These are phyloP conservation scores for Citrus unshiu DNA, from an alignment of 345 rosid species.

Conservation along the genomic window DNA sequence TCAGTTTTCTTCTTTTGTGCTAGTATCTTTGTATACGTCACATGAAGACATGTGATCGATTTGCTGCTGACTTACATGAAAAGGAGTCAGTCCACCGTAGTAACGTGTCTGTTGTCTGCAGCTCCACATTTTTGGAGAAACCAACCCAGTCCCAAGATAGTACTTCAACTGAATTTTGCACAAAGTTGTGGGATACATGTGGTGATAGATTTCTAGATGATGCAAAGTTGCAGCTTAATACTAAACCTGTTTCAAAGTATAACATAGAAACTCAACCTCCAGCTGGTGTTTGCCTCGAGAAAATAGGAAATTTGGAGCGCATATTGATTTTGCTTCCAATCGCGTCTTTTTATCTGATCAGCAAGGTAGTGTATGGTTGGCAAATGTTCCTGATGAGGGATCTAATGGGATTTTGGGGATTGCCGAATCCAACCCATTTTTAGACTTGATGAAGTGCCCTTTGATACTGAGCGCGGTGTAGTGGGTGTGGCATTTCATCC, in stretches of 20 bases:
- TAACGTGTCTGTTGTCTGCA: slow-evolving; percentile 21
- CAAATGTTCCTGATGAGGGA: slow-evolving; percentile 50
- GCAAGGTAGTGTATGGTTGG: slow-evolving; percentile 52
- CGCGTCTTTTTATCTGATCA: slow-evolving; percentile 53
- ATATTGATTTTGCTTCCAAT: slow-evolving; percentile 49
- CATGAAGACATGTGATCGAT: slow-evolving; percentile 18
- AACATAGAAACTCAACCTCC: slow-evolving; percentile 7
- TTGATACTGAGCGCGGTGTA: slow-evolving; percentile 26
- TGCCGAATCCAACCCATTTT: slow-evolving; percentile 48
- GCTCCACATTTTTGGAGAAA: slow-evolving; percentile 3
- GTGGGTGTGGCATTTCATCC: slow-evolving; percentile 54
- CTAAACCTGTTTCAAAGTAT: slow-evolving; percentile 23
- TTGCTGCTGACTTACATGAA: slow-evolving; percentile 15
- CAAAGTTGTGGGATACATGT: slow-evolving; percentile 7
- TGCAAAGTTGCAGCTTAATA: slow-evolving; percentile 19
- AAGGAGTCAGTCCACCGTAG: slow-evolving; percentile 3
- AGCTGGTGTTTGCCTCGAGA: no score
- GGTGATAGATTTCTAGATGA: slow-evolving; percentile 23
- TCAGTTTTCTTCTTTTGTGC: neutral
- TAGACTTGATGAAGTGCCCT: slow-evolving; percentile 47
- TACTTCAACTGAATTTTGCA: slow-evolving; percentile 6
- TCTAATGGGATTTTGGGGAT: slow-evolving; percentile 29
- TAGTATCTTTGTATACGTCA: neutral
- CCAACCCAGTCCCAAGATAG: slow-evolving; percentile 6
- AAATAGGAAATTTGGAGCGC: slow-evolving; percentile 16